Conservation (phyloP, 208 protist genomes). For the Crithidia bombi region DNA sequence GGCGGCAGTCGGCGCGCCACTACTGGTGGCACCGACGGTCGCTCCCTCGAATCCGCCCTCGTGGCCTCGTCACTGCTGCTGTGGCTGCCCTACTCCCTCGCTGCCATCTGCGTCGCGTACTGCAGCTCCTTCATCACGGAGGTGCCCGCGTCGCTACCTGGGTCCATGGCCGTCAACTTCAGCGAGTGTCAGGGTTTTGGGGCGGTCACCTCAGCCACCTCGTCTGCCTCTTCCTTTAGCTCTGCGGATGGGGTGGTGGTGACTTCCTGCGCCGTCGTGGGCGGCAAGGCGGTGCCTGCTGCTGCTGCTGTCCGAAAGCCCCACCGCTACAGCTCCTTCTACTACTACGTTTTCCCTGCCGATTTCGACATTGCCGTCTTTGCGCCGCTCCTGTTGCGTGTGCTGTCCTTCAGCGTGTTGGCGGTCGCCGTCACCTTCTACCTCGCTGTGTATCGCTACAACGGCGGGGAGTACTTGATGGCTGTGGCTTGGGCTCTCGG, state of each 20-base stretch:
- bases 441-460: conserved; percentile 46
- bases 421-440: conserved; percentile 54
- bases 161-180: not conserved
- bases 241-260: not conserved
- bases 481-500: conserved; percentile 73
- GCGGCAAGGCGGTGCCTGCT: not conserved
- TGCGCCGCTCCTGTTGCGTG: conserved; percentile 47
- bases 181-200: not conserved
- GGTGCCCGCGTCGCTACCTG: not conserved
- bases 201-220: not conserved
- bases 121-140: conserved; percentile 55
- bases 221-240: not conserved
- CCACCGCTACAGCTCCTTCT: conserved; percentile 35
- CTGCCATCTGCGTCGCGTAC: conserved; percentile 68
- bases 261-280: not conserved
- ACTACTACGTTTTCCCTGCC: conserved; percentile 56
- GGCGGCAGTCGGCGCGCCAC: conserved; percentile 17
- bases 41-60: conserved; percentile 45
- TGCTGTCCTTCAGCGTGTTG: conserved; percentile 46
- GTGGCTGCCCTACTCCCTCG: conserved; percentile 71
- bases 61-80: conserved; percentile 52
- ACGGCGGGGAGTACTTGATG: conserved; percentile 72
- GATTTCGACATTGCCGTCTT: conserved; percentile 58
- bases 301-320: not conserved
- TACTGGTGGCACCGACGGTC: conserved; percentile 15